Conservation (phyloP, 2,329 filamentous ascomycete genomes). For the Curvularia sp. region DNA sequence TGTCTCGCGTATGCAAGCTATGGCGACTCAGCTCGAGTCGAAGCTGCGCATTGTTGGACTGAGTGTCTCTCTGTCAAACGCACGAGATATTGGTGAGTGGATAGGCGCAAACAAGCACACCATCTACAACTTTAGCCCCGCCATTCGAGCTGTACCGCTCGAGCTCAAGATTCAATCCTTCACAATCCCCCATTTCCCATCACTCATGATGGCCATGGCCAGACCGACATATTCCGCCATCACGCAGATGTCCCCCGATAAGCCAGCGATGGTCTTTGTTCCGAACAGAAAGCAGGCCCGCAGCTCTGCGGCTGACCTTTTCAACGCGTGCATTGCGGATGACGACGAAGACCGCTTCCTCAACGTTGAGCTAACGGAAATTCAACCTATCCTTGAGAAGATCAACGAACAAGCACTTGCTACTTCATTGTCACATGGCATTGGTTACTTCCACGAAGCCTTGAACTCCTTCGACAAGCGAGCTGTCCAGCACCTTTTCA, state of each 20-base stretch:
- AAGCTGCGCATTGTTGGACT: conserved; percentile 87
- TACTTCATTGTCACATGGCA: conserved; percentile 88
- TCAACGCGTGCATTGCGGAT: conserved; percentile 85
- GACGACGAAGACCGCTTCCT: conserved; percentile 95
- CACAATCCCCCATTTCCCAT: conserved; percentile 94
- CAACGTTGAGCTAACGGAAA: conserved; percentile 80
- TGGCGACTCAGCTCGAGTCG: conserved; percentile 84
- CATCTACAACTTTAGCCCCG: conserved; percentile 97
- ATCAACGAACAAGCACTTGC: conserved; percentile 87
- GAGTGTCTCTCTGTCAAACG: conserved; percentile 90
- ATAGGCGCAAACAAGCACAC: conserved; percentile 97
- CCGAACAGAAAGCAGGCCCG: conserved; percentile 93
- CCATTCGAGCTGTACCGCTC: conserved; percentile 84
- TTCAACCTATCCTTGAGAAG: conserved; percentile 79
- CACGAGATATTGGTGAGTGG: conserved; percentile 95
- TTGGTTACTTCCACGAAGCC: conserved; percentile 97
- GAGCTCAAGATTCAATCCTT: conserved; percentile 96
- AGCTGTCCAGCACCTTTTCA: conserved; percentile 92
- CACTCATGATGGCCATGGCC: conserved; percentile 97
- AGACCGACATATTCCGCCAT: conserved; percentile 92
- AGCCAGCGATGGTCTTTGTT: conserved; percentile 90
- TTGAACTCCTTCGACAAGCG: conserved; percentile 86
- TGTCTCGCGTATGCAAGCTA: conserved; percentile 97
- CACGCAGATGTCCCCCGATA: conserved; percentile 83
- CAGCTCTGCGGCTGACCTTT: conserved; percentile 81